phyloP scores from a whole-genome alignment of 2,329 filamentous ascomycete species.

The Colletotrichum sp. region DNA sequence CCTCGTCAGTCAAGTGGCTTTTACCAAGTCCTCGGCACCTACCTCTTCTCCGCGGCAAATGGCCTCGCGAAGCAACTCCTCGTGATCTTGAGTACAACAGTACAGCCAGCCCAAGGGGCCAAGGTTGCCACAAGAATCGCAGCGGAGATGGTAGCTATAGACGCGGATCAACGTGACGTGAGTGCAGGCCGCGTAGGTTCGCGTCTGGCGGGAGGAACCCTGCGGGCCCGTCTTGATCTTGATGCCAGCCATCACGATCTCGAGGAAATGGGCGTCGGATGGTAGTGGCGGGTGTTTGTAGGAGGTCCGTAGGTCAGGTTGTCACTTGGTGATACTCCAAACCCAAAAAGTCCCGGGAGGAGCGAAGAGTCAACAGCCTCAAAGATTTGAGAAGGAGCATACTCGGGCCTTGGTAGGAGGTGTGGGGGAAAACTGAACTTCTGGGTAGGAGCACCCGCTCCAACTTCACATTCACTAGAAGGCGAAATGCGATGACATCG shows the following conservation, averaged over 20 bases:
- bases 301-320: not conserved
- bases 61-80: conserved; percentile 39
- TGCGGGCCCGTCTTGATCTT: not conserved
- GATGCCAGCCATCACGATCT: not conserved
- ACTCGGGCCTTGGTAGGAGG: not conserved
- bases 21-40: conserved; percentile 21
- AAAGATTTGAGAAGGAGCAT: not conserved
- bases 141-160: conserved; percentile 58
- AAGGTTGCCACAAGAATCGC: conserved; percentile 60
- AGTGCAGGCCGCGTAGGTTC: conserved; percentile 52
- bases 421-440: not conserved
- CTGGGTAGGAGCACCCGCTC: not conserved
- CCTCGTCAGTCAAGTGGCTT: conserved; percentile 19
- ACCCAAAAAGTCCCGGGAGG: not conserved
- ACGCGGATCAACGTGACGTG: conserved; percentile 73
- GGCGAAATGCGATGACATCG: not conserved
- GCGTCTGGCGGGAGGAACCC: not conserved
- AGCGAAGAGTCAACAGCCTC: not conserved
- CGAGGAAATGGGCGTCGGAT: not conserved
- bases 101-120: conserved; percentile 76
- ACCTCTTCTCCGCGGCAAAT: conserved; percentile 32
- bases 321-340: not conserved
- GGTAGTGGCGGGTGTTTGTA: not conserved
- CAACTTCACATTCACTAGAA: not conserved
- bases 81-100: conserved; percentile 70